Conservation (phyloP, 2,329 filamentous ascomycete species). For the Ophiostoma himal-ulmi region DNA sequence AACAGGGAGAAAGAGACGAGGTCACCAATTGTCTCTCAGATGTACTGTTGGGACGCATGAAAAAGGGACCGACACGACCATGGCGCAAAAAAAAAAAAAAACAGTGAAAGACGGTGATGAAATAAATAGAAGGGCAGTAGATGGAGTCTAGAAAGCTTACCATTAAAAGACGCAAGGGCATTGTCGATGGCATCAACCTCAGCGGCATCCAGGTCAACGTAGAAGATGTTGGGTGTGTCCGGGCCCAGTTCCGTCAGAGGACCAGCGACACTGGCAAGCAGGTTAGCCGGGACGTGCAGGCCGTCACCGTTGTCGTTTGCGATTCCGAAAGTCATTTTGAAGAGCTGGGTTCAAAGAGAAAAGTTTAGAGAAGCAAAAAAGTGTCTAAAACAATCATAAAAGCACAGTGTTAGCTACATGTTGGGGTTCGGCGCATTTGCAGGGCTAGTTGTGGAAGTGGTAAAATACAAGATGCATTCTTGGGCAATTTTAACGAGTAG, state of each 20-base stretch:
- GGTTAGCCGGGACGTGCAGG: background rate
- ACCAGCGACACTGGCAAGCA: conserved; percentile 15
- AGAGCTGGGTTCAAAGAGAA: background rate
- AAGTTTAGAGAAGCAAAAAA: background rate
- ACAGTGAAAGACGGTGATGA: background rate
- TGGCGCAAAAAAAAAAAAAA: background rate
- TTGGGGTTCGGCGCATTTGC: background rate
- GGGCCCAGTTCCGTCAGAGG: conserved; percentile 22
- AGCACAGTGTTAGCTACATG: background rate
- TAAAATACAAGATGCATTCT: background rate
- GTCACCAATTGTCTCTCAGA: background rate
- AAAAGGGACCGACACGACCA: background rate
- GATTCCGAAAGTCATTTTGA: background rate
- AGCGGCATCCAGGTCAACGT: conserved; percentile 19
- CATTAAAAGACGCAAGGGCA: conserved; percentile 31
- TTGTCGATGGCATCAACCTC: conserved; percentile 28
- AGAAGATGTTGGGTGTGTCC: conserved; percentile 18
- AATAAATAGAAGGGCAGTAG: too few species aligned
- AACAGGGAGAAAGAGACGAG: background rate
- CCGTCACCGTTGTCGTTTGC: background rate
- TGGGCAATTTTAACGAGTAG: background rate
- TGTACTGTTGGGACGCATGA: background rate
- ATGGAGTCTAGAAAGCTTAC: conserved; percentile 21
- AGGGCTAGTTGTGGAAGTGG: background rate
- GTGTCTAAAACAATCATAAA: background rate